Base-by-base conservation (phyloP, 352 stramenopile species). In the Phytophthora foliorum region DNA sequence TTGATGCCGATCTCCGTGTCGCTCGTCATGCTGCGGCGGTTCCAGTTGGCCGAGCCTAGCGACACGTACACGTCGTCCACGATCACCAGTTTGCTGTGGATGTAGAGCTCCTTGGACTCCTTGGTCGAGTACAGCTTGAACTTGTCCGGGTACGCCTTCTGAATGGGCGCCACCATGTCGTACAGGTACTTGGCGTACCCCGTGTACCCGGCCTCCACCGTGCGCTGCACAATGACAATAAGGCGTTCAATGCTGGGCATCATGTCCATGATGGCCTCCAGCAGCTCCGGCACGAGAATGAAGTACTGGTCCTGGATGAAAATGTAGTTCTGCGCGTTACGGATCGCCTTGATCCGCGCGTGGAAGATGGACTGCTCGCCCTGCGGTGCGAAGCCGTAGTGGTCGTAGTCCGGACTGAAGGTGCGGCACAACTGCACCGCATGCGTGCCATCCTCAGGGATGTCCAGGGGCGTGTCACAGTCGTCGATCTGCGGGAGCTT, bases 41-140 rank as follows among this genome's bases (percentile, higher is more conserved):
- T 98, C 73, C 96, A 98, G 76, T 98, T 98, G 53, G 89, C 82
- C 36, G 88, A 97, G 11, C 93, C 91, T 51, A 98, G 84, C 0
- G 93, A 89, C 39, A 88, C 72, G 45, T 91, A 89, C 48, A 91
- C 83, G 58, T 98, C 93, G 68, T 98, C 93, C 24, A 93, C 58
- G 48, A 95, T 69, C 44, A 96, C 55, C 22, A 94, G 51, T 44
- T 95, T 95, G 41, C 75, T 83, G 69, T 97, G 90, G 41, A 95
- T 80, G 71, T 94, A 96, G 27, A 96, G 70, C 14, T 78, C 32
- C 44, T 73, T 76, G 4, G 59, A 34, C 42, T 80, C 48, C 29
- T 86, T 85, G 8, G 82, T 89, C 49, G 79, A 72, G 68, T 87
- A 91, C 16, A 93, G 36, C 17, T 79, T 69, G 54, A 93, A 77